Conservation (phyloP, 148 eudicot genomes). For the Rhododendron ferrugineum region DNA sequence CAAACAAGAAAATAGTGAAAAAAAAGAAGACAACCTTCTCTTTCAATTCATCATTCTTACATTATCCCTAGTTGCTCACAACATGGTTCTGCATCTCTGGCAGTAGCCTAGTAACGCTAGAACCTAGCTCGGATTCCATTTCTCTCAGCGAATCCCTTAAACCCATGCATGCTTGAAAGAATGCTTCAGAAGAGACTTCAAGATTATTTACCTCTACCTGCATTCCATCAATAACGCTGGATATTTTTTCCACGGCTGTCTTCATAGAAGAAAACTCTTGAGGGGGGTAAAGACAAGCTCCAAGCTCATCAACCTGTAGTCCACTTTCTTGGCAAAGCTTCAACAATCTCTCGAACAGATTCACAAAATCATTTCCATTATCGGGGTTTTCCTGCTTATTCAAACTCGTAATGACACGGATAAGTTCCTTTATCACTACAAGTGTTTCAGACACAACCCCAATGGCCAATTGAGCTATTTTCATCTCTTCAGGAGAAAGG, state of each 20-base stretch:
- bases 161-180: constrained; percentile 38
- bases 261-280: constrained; percentile 61
- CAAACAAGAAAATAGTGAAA: neutral
- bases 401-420: constrained; percentile 60
- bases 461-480: constrained; percentile 43
- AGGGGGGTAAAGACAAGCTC: constrained; percentile 93
- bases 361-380: constrained; percentile 26
- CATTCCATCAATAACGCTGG: constrained; percentile 38
- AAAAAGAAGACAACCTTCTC: neutral
- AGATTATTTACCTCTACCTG: constrained; percentile 37
- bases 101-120: constrained; percentile 23
- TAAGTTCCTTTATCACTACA: constrained; percentile 58
- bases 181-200: constrained; percentile 37
- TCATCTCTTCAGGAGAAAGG: constrained; percentile 78
- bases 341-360: constrained; percentile 57
- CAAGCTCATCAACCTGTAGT: constrained; percentile 75
- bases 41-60: neutral
- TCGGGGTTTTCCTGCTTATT: constrained; percentile 37
- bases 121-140: constrained; percentile 30
- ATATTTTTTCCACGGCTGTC: constrained; percentile 38
- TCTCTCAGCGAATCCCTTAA: constrained; percentile 37
- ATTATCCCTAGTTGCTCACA: constrained; percentile 18
- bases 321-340: constrained; percentile 56
- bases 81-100: constrained; percentile 47
- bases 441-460: constrained; percentile 51